Base-by-base conservation (phyloP, 768 basidiomycete species). In the Gyrodon lividus region DNA sequence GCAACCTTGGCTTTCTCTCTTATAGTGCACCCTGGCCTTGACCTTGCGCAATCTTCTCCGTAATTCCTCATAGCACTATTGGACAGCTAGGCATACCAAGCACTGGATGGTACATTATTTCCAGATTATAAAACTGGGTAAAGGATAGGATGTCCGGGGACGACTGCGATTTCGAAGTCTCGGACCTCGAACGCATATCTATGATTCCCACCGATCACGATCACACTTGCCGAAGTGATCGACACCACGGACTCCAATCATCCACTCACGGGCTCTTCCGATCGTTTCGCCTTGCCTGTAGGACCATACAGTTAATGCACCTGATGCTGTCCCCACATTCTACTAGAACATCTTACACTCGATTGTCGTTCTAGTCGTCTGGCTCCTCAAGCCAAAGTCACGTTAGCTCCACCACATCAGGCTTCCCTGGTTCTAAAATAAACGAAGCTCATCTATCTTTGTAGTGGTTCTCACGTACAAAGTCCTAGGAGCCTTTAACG, bases 151-250 rank as follows among this genome's bases (percentile, higher is more conserved):
- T 26, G 24, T 30, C 7, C 10, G 30, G 44, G 34, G 23, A 34
- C 45, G 47, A 31, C 39, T 43, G 34, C 46, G 49, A 48, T 24
- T 23, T 12, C 43, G 49, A 44, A 20, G 37, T 20, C 19, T 52
- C 47, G 10, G 31, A 38, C 57, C 33, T 40, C n/a, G 40, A 41
- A 14, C 24, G 31, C 22, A 14, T 52, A 39, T 51, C 40, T 52
- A 19, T 19, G 17, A 37, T 37, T 31, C 48, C 46, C 35, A 31
- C 33, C 63, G 64, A 64, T 65, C 62, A 44, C 37, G 62, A 64
- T 63, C 62, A 52, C 30, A n/a, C 40, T 5, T 12, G 43, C 31
- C 6, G 28, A 31, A 43, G 43, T 17, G 43, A 44, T 44, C 43
- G 33, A 33, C 43, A 14, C 30, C 28, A 3, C n/a, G 43, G 17